phyloP scores from a whole-genome alignment of 768 basidiomycete genomes.

The button mushroom (Agaricus bisporus) region DNA sequence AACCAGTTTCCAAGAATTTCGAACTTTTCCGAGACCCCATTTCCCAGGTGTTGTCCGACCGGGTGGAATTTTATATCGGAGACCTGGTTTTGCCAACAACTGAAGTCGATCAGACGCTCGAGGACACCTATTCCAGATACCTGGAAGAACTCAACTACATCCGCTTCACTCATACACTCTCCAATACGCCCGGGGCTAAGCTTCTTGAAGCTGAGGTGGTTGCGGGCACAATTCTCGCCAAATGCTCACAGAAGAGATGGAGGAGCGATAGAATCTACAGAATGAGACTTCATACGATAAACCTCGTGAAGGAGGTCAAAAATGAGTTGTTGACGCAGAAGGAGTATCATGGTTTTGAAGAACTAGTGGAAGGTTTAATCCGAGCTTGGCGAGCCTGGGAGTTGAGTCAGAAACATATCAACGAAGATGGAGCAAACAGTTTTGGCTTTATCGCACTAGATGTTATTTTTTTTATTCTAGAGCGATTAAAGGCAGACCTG shows the following conservation, averaged over 20 bases:
- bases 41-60: conserved; percentile 24
- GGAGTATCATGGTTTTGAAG: conserved; percentile 19
- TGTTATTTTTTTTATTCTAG: conserved; percentile 53
- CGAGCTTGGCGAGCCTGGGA: conserved; percentile 65
- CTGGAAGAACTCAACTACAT: conserved; percentile 66
- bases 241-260: conserved; percentile 57
- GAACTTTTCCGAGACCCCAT: conserved; percentile 31
- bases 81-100: conserved; percentile 8
- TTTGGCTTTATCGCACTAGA: conserved; percentile 64
- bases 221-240: conserved; percentile 66
- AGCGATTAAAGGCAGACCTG: conserved; percentile 19
- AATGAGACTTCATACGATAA: conserved; percentile 52
- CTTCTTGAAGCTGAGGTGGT: conserved; percentile 73
- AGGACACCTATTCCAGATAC: conserved; percentile 46
- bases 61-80: conserved; percentile 26
- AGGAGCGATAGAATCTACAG: conserved; percentile 52
- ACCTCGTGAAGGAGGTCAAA: conserved; percentile 43
- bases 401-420: conserved; percentile 30
- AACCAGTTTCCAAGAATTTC: conserved; percentile 10
- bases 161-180: conserved; percentile 59
- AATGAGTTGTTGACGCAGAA: conserved; percentile 18
- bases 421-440: conserved; percentile 49
- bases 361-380: conserved; percentile 34
- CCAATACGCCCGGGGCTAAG: conserved; percentile 45
- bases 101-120: conserved; percentile 21